These are phyloP conservation scores for Hypericum perforatum DNA, from an alignment of 345 rosid species.

Conservation along the genomic window DNA sequence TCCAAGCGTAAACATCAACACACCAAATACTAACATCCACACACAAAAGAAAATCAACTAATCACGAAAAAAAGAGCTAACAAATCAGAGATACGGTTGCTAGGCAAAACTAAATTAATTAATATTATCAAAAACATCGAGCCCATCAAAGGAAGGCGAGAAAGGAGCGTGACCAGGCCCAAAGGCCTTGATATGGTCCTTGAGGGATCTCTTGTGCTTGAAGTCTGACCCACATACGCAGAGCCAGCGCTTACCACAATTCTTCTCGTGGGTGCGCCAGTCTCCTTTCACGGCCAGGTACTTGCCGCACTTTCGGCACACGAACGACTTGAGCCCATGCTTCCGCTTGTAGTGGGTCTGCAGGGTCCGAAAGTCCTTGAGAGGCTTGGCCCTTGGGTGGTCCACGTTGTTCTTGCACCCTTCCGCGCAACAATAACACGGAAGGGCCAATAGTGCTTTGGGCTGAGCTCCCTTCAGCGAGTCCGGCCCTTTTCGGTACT, in stretches of 20 bases:
- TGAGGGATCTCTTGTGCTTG: conserved; percentile 90
- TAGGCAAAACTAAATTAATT: conserved; percentile 12
- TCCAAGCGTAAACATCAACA: too few relatives aligned
- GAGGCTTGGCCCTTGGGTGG: conserved; percentile 62
- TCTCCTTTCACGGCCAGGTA: conserved; percentile 77
- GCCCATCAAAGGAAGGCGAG: conserved; percentile 25
- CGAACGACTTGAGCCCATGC: conserved; percentile 57
- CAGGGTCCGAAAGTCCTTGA: conserved; percentile 73
- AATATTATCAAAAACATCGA: conserved; percentile 17
- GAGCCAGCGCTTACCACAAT: conserved; percentile 90
- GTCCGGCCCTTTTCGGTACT: conserved; percentile 65
- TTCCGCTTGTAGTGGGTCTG: conserved; percentile 88
- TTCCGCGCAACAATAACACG: conserved; percentile 77
- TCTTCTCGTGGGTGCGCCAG: conserved; percentile 88
- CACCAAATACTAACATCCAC: too few relatives aligned
- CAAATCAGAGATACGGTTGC: background rate
- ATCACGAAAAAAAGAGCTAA: background rate
- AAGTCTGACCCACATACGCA: conserved; percentile 82
- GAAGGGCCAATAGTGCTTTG: conserved; percentile 53
- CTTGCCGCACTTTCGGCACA: conserved; percentile 75
- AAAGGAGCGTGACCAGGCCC: conserved; percentile 64
- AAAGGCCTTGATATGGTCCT: conserved; percentile 68
- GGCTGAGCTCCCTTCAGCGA: conserved; percentile 69
- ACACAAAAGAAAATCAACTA: too few relatives aligned
- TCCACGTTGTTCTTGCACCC: conserved; percentile 84